These are phyloP conservation scores for Carex cristatella DNA, from an alignment of 176 grass and related monocot genomes.

Conservation along the genomic window DNA sequence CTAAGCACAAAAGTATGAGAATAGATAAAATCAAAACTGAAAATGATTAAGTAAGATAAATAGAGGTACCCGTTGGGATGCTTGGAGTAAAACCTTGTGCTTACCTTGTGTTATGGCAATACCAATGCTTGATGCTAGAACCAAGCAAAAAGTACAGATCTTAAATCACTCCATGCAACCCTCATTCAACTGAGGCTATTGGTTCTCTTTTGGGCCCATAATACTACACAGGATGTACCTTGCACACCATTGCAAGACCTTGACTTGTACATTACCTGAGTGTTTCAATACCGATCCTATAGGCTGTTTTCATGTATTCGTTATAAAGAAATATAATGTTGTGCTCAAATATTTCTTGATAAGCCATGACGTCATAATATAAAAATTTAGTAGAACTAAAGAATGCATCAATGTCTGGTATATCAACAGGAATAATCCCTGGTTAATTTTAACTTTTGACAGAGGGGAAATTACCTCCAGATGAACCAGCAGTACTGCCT, in stretches of 20 bases:
- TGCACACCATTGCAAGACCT: background rate
- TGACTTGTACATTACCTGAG: background rate
- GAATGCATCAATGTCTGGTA: background rate
- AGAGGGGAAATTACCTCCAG: slow-evolving; percentile 89
- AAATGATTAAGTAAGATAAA: background rate
- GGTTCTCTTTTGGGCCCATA: background rate
- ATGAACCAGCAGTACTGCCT: slow-evolving; percentile 73
- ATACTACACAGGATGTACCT: background rate
- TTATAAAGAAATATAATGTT: background rate
- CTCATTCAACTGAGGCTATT: background rate
- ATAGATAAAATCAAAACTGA: background rate
- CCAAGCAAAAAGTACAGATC: background rate
- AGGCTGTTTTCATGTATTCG: background rate
- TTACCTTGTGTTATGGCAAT: background rate
- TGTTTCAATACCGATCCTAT: background rate
- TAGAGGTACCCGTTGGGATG: background rate
- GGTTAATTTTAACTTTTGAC: slow-evolving; percentile 31
- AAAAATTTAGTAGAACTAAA: background rate
- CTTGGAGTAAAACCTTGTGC: background rate
- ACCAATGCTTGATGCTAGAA: background rate
- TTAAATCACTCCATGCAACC: background rate
- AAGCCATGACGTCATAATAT: background rate
- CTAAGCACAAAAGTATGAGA: background rate
- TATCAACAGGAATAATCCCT: background rate
- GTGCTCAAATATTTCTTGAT: background rate